Conservation (phyloP, 2,329 filamentous ascomycete genomes). For the Polytolypa hystricis region DNA sequence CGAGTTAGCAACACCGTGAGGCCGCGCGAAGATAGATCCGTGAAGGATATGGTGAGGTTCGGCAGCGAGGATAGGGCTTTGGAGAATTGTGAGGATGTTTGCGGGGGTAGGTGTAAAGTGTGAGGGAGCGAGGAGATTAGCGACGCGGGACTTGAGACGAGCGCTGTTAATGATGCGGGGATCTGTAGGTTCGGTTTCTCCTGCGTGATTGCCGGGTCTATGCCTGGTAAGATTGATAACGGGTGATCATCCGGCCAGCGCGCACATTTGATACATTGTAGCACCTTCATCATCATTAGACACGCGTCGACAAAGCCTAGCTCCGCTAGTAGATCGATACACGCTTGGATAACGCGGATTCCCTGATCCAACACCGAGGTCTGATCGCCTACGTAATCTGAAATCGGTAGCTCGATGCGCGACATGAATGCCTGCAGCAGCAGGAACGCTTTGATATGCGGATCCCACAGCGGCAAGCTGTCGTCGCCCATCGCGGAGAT, state of each 20-base stretch:
- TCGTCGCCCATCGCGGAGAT: slow-evolving; percentile 45
- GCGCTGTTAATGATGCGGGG: slow-evolving; percentile 21
- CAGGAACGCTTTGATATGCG: slow-evolving; percentile 91
- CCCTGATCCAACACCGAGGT: slow-evolving; percentile 81
- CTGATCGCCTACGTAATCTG: slow-evolving; percentile 94
- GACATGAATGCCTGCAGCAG: slow-evolving; percentile 92
- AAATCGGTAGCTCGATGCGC: slow-evolving; percentile 81
- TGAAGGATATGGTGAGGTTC: slow-evolving; percentile 51
- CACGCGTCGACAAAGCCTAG: slow-evolving; percentile 70
- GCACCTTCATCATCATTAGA: slow-evolving; percentile 67
- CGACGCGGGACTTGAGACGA: slow-evolving; percentile 20
- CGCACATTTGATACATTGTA: slow-evolving; percentile 87
- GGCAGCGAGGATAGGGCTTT: slow-evolving; percentile 59
- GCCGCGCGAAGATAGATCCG: slow-evolving; percentile 49
- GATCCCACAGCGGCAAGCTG: slow-evolving; percentile 85
- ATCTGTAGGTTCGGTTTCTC: slow-evolving; percentile 14
- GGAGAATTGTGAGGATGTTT: slow-evolving; percentile 27
- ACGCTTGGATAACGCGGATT: slow-evolving; percentile 92
- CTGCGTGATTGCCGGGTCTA: slow-evolving; percentile 26
- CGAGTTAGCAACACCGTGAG: slow-evolving; percentile 34
- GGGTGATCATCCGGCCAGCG: slow-evolving; percentile 79
- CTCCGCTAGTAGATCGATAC: slow-evolving; percentile 86
- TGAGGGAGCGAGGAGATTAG: slow-evolving; percentile 19
- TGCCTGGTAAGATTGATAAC: slow-evolving; percentile 66
- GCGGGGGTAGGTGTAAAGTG: slow-evolving; percentile 19